Conservation (phyloP, 139 green algal genomes). For the Picochlorum sp. region DNA sequence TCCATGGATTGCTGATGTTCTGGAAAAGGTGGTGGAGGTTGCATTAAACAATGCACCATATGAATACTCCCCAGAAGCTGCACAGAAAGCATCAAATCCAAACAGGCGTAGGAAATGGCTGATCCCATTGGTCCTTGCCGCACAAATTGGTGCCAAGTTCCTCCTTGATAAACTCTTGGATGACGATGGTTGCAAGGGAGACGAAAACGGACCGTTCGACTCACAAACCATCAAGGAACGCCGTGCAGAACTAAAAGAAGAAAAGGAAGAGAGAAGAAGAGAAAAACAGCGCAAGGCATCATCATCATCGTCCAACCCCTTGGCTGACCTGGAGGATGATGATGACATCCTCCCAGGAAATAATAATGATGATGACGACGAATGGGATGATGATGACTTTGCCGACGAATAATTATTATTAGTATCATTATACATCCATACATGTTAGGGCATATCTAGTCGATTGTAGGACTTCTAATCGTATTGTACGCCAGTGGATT, state of each 20-base stretch:
- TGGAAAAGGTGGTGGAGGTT: conserved; percentile 33
- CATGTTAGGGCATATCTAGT: no score
- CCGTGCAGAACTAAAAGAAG: conserved; percentile 14
- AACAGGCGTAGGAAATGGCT: conserved; percentile 45
- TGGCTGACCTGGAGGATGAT: conserved; percentile 1
- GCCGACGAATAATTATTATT: no score
- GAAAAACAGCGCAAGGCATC: background rate
- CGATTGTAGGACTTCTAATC: no score
- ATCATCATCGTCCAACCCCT: background rate
- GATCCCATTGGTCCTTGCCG: conserved; percentile 39
- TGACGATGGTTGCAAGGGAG: conserved; percentile 37
- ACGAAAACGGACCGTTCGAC: conserved; percentile 43
- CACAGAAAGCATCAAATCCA: conserved; percentile 25
- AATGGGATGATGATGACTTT: no score
- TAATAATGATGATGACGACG: no score
- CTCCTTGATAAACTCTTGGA: conserved; percentile 39
- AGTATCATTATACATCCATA: no score
- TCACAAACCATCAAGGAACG: conserved; percentile 21
- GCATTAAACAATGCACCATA: conserved; percentile 24
- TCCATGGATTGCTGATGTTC: conserved; percentile 42
- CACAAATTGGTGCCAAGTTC: conserved; percentile 38
- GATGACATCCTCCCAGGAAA: background rate
- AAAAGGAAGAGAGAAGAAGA: conserved; percentile 14
- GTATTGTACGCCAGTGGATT: no score
- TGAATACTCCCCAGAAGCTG: conserved; percentile 13